Conservation (phyloP, 1,284 basidiomycete species). For the Ceratobasidium sp. region DNA sequence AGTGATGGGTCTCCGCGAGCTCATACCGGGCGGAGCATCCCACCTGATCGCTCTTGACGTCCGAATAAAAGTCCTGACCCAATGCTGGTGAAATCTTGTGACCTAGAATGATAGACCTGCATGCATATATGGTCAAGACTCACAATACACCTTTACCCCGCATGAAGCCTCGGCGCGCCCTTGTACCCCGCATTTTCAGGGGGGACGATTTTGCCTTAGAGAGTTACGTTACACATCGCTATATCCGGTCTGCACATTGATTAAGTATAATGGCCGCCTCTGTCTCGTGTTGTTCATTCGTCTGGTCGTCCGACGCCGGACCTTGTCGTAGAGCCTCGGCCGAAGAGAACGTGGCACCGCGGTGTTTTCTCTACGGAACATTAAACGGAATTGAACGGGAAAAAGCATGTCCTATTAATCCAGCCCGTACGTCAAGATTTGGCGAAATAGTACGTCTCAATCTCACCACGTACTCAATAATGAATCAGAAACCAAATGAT, state of each 20-base stretch:
- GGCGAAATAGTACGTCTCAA: no score
- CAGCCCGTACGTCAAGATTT: no score
- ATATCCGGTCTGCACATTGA: background rate
- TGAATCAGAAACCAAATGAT: no score
- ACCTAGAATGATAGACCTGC: background rate
- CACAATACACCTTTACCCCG: background rate
- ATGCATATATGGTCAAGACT: conserved; percentile 13
- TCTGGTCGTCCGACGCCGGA: background rate
- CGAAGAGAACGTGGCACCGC: background rate
- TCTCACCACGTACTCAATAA: no score
- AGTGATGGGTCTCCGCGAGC: conserved; percentile 7
- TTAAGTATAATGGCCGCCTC: background rate
- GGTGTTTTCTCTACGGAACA: background rate
- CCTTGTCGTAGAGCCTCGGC: background rate
- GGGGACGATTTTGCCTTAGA: background rate
- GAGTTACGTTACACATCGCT: background rate
- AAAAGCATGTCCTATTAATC: no score
- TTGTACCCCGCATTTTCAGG: conserved; percentile 37
- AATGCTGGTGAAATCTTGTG: background rate
- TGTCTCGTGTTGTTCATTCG: background rate
- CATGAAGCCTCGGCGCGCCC: background rate
- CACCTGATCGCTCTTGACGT: conserved; percentile 20
- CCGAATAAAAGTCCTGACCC: background rate
- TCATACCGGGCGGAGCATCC: conserved; percentile 28
- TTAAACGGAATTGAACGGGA: background rate